Base-by-base conservation (phyloP, 1,139 yeast genomes). In the Pneumocystis oryctolagi region DNA sequence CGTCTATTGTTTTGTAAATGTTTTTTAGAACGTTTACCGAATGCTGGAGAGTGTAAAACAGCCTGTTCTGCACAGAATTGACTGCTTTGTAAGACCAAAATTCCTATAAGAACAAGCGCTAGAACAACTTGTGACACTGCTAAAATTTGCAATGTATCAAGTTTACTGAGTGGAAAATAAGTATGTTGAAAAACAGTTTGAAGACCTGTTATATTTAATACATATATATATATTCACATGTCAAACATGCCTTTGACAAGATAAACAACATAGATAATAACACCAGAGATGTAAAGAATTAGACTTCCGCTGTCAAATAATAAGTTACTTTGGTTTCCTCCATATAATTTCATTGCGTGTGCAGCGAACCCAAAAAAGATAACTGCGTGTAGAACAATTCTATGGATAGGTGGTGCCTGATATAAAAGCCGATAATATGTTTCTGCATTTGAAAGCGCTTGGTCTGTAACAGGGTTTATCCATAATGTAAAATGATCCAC, bases 81-180 rank as follows among this genome's bases (percentile, higher is more conserved):
- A 31, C 97, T 97, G 62, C 81, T 84, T 77, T 92, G 97, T 68
- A 92, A 79, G 16, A 87, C 80, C 64, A 89, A 75, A 28, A 89
- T 88, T 66, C 97, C 97, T 35, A 83, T 71, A 64, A 90, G 78
- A 25, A 86, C 79, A 65, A 89, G 74, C 28, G 86, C 82, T 67
- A 87, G 79, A 79, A 92, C 85, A 60, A 87, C 81, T 74, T 85
- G 85, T 59, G 95, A 84, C 5, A 97, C 97, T 59, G 95, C 96
- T 73, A 92, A 82, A 58, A 92, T 96, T 69, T 88, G 88, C 70
- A 92, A 76, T 31, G 97, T 97, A 35, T 96, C 89, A 66, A 79
- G 78, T 73, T 81, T 83, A 70, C 87, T 89, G 62, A 92, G 96
- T 63, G 92, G 97, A 67, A 96, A 97, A 97, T 97, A 92, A 66